A percentile compares a stretch with the other conserved stretches of the same genome.
Conservation (phyloP, 2,329 filamentous ascomycete species). For the Talaromyces sp. region DNA sequence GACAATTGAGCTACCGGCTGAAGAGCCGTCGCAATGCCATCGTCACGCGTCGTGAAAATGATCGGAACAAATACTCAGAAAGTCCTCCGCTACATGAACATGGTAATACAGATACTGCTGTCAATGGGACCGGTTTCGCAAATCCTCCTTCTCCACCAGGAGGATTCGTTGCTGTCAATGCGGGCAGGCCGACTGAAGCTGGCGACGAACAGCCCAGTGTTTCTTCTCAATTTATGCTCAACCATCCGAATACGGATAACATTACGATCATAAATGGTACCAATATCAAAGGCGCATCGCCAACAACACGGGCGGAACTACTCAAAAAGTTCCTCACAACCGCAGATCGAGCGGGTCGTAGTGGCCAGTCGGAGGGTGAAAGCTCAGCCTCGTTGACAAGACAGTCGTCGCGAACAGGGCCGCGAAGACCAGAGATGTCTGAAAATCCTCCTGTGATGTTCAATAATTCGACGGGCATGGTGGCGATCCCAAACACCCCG, state of each 20-base stretch:
- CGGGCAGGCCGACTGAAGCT: conserved; percentile 33
- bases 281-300: conserved; percentile 52
- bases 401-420: conserved; percentile 29
- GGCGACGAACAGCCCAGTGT: conserved; percentile 31
- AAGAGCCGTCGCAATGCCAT: conserved; percentile 73
- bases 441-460: conserved; percentile 20
- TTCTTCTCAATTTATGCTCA: conserved; percentile 39
- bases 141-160: conserved; percentile 45
- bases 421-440: conserved; percentile 36
- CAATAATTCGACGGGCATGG: conserved; percentile 42
- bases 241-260: conserved; percentile 43
- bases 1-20: conserved; percentile 76
- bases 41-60: conserved; percentile 56
- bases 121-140: conserved; percentile 29
- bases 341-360: conserved; percentile 50
- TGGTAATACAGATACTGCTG: conserved; percentile 24
- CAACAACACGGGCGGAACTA: conserved; percentile 56
- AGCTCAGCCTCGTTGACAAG: conserved; percentile 19
- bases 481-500: conserved; percentile 54
- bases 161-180: conserved; percentile 59
- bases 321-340: conserved; percentile 61
- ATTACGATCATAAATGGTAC: conserved; percentile 48
- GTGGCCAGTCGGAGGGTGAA: conserved; percentile 31
- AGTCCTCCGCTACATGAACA: conserved; percentile 39
- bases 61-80: conserved; percentile 31